Conservation (phyloP, 2,329 filamentous ascomycete genomes). For the Aspergillus melleus region DNA sequence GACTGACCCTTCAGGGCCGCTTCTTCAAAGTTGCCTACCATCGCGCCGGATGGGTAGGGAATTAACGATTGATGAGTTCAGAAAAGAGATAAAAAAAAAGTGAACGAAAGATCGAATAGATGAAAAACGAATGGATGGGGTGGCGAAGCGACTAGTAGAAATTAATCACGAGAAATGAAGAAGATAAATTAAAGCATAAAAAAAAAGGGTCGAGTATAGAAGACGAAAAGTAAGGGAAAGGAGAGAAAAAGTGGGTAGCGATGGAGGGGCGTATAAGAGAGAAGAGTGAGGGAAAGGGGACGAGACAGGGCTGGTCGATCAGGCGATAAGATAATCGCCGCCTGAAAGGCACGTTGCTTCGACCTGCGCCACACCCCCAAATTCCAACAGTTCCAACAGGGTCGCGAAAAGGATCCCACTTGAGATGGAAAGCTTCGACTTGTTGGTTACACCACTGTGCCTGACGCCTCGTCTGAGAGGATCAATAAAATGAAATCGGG, state of each 20-base stretch:
- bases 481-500: neutral
- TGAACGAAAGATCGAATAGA: neutral
- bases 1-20: slow-evolving; percentile 19
- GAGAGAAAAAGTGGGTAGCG: neutral
- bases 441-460: neutral
- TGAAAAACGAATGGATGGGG: neutral
- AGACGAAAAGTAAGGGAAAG: neutral
- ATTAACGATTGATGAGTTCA: neutral
- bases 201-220: neutral
- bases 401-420: neutral
- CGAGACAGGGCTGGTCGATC: neutral
- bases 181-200: neutral
- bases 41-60: slow-evolving; percentile 6
- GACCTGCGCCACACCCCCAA: neutral
- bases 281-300: neutral
- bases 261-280: neutral
- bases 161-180: neutral
- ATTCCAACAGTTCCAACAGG: neutral
- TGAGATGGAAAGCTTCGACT: neutral
- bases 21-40: slow-evolving; percentile 11
- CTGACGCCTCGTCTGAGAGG: too few species aligned
- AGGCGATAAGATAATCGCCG: neutral
- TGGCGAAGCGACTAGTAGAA: neutral
- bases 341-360: neutral
- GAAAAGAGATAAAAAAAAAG: neutral